These are phyloP conservation scores for Mycosarcoma mackinlayi DNA, from an alignment of 1,284 basidiomycete genomes.

Conservation along the genomic window DNA sequence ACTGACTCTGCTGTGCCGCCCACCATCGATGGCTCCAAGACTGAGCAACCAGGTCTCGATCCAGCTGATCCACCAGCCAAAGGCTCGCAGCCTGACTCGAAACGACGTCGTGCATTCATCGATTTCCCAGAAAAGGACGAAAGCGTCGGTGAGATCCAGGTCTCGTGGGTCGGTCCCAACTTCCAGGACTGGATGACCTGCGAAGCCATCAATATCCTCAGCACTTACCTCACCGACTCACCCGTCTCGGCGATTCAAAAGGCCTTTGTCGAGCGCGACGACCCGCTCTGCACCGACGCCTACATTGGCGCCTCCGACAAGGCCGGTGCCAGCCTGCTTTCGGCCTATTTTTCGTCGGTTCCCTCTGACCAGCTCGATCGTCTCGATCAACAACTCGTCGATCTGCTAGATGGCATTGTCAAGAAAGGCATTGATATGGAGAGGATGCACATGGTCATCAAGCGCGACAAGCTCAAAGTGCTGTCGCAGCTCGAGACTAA, in stretches of 20 bases:
- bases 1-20: constrained; percentile 79
- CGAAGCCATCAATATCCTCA: constrained; percentile 84
- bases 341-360: constrained; percentile 84
- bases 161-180: constrained; percentile 83
- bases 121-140: constrained; percentile 99
- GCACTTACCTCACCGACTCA: constrained; percentile 83
- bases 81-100: constrained; percentile 35
- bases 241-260: constrained; percentile 90
- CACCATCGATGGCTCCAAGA: constrained; percentile 67
- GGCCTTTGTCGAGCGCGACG: constrained; percentile 90
- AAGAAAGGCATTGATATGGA: constrained; percentile 88
- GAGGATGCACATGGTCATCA: constrained; percentile 87
- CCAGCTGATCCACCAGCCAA: constrained; percentile 53
- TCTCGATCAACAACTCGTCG: constrained; percentile 79
- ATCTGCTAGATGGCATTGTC: constrained; percentile 79
- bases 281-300: constrained; percentile 85
- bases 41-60: constrained; percentile 52
- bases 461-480: constrained; percentile 84
- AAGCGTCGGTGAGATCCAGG: constrained; percentile 85
- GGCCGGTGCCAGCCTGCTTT: constrained; percentile 77
- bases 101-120: constrained; percentile 74
- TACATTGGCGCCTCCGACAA: constrained; percentile 82
- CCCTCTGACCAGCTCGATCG: constrained; percentile 81
- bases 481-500: constrained; percentile 69
- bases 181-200: constrained; percentile 80